Conservation (phyloP, 1,284 basidiomycete genomes). For the Porphyrellus sp. region DNA sequence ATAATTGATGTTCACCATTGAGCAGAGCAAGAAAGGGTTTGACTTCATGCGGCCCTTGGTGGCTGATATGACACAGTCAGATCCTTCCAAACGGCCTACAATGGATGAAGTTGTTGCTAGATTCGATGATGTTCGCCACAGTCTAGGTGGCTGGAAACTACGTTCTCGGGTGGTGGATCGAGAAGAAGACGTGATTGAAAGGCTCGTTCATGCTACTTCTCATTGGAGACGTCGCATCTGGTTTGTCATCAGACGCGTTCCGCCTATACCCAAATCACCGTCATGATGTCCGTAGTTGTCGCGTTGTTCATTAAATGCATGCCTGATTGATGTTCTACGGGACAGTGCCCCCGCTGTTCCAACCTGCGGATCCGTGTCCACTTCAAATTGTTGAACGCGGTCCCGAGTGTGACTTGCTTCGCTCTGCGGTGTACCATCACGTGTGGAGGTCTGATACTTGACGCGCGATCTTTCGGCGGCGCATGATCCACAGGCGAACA, state of each 20-base stretch:
- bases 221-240: constrained; percentile 22
- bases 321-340: too few relatives aligned
- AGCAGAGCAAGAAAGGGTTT: constrained; percentile 22
- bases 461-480: too few relatives aligned
- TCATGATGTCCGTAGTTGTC: not conserved
- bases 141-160: constrained; percentile 28
- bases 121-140: constrained; percentile 26
- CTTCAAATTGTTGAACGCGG: too few relatives aligned
- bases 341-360: too few relatives aligned
- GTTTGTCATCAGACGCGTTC: constrained; percentile 7
- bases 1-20: not conserved
- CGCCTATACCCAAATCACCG: constrained; percentile 8
- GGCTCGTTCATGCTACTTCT: not conserved
- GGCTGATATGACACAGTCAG: constrained; percentile 32
- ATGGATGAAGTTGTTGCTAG: constrained; percentile 36
- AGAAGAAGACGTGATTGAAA: constrained; percentile 8
- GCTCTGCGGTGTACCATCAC: too few relatives aligned
- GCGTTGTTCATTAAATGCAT: too few relatives aligned
- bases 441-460: too few relatives aligned
- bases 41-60: constrained; percentile 36
- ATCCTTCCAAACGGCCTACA: constrained; percentile 34
- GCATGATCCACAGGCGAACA: too few relatives aligned
- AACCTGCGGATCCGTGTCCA: too few relatives aligned
- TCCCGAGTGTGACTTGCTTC: too few relatives aligned
- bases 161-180: constrained; percentile 18